Conservation (phyloP, 2,329 filamentous ascomycete species). For the Ophiocordyceps sinensis region DNA sequence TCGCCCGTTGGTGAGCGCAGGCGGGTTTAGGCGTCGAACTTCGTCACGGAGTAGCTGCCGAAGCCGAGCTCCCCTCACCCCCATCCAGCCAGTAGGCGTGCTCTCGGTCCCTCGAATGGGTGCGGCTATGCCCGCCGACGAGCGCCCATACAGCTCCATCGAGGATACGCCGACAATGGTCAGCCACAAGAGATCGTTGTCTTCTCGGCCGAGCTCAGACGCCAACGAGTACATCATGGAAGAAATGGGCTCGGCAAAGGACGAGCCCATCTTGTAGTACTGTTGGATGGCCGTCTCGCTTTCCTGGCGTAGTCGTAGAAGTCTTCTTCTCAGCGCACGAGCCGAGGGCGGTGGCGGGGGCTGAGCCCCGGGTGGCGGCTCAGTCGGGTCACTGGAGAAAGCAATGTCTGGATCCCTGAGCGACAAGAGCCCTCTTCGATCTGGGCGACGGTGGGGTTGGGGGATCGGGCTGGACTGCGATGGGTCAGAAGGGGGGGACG, state of each 20-base stretch:
- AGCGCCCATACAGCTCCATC: slow-evolving; percentile 79
- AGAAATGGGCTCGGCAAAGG: slow-evolving; percentile 88
- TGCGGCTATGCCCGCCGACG: slow-evolving; percentile 62
- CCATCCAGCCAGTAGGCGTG: slow-evolving; percentile 59
- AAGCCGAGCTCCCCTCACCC: slow-evolving; percentile 68
- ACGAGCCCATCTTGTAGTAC: slow-evolving; percentile 79
- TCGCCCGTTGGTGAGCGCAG: slow-evolving; percentile 47
- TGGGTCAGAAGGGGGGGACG: slow-evolving; percentile 6
- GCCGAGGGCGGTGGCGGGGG: slow-evolving; percentile 52
- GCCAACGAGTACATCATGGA: slow-evolving; percentile 90
- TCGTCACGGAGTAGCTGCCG: slow-evolving; percentile 81
- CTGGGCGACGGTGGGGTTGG: slow-evolving; percentile 38
- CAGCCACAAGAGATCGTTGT: slow-evolving; percentile 92
- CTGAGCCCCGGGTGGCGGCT: slow-evolving; percentile 44
- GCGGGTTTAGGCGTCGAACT: slow-evolving; percentile 82
- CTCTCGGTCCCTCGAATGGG: slow-evolving; percentile 39
- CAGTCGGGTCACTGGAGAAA: slow-evolving; percentile 31
- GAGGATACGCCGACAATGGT: slow-evolving; percentile 92
- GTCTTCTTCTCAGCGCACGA: slow-evolving; percentile 53
- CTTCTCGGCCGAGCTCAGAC: slow-evolving; percentile 87
- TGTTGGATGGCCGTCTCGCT: slow-evolving; percentile 62
- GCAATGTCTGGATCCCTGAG: slow-evolving; percentile 31
- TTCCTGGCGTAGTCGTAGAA: slow-evolving; percentile 61
- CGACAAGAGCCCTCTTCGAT: slow-evolving; percentile 44
- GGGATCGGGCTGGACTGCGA: slow-evolving; percentile 50